Base-by-base conservation (phyloP, 2,329 filamentous ascomycete species). In the Orbilia oligospora region DNA sequence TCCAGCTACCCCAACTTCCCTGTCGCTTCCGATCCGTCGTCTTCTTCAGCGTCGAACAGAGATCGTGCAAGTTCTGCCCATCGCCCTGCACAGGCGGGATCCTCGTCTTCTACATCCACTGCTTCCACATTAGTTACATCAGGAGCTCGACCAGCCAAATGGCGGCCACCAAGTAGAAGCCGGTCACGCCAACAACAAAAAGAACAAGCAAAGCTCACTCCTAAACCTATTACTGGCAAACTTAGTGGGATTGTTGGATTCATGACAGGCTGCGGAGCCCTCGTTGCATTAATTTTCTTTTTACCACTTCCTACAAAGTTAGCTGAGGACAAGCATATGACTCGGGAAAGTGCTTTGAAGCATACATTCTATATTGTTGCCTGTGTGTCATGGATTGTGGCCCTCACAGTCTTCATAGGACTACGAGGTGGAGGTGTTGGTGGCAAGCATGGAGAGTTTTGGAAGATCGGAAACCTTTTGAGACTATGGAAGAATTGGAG, bases 351-450 rank as follows among this genome's bases (percentile, higher is more conserved):
- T 80, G 93, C 95, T 1, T 90, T 99, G 9, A 90, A 90, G 30
- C 89, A 92, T 82, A 94, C 93, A 83, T 99, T 96, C 85, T 97
- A 97, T 82, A 88, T 96, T 6, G 95, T 98, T 3, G 92, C 91
- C 0, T 84, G 84, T 0, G 87, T 97, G 9, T 89, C 96, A 0
- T 83, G 97, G 10, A 79, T 89, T 0, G 91, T 98, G 2, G 91
- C 93, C 10, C 81, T 91, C 1, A 90, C 91, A 80, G 96, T 95
- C 73, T 92, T 92, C 81, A 86, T 97, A 80, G 96, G 96, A 0
- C 87, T 99, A 38, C 90, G 76, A 24, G 76, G 76, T n/a, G 55
- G 30, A 16, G 70, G 70, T 16, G 76, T 79, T 24, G 76, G 76
- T 44, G 76, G 76, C 20, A 71, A 71, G 30, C 64, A 61, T 38